Evolutionary conservation across 148 eudicot species (phyloP), one percentile per base, ranked within the genome.

Genomic region (Camellia japonica): DNA sequence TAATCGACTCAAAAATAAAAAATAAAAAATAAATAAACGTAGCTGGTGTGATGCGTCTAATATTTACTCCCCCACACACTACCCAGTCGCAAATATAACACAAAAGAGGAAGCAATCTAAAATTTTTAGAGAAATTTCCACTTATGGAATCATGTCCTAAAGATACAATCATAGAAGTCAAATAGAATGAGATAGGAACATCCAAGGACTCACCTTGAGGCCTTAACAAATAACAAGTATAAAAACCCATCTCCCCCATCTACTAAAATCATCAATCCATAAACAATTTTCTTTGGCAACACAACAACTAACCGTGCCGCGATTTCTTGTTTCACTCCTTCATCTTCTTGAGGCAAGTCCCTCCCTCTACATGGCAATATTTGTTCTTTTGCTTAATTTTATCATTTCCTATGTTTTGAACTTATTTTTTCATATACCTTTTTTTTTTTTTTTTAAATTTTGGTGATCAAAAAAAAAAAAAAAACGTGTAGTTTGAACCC

Each of bases 321-420:
- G 19, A 51, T 20, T 71, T 5, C 75, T 51, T 13, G 43, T 20
- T 52, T 71, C 75, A 71, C 52, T 52, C 42, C 38, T 71, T 51
- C 73, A 51, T 71, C 18, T 52, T 71, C 59, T 20, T 71, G 44
- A 52, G 75, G 75, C 47, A 71, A 71, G 60, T 49, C 43, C 42
- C 43, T 71, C 42, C 1, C 4, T 19, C 52, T 5, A 20, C 20
- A 30, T 14, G 62, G 19, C 62, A 59, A 59, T 59, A 2, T 1
- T 59, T 56, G 12, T 51, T 3, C 3, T 59, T 59, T 3, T 16
- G 62, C 16, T 55, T 55, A 2, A 55, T 55, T 55, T 55, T 55
- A 8, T 55, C 12, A 9, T 49, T 5, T 8, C 11, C 12, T 55
- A 55, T 10, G 59, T 55, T 12, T 55, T 55, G 59, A 55, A 12